A percentile compares a stretch with the other conserved stretches of the same genome.
Conservation (phyloP, 73 alveolate species). For the Tetrahymena malaccensis region DNA sequence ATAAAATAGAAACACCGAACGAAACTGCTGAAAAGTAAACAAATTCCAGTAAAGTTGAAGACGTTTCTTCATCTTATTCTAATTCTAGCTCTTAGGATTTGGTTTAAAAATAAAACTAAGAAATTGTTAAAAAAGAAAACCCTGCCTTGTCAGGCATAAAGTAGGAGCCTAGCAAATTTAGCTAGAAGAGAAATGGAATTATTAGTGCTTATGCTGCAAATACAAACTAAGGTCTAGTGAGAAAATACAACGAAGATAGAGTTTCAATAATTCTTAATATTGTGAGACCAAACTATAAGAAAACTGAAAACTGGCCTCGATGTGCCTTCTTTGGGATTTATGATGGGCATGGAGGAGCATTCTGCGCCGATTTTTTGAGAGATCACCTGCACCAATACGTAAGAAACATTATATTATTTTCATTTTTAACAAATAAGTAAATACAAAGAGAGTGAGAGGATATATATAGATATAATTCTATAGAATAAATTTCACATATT, state of each 20-base stretch:
- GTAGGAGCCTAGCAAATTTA: slow-evolving; percentile 55
- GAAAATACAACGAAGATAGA: slow-evolving; percentile 90
- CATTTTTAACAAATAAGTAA: too few relatives aligned
- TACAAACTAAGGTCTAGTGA: slow-evolving; percentile 82
- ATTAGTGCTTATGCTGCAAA: slow-evolving; percentile 89
- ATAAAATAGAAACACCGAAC: not conserved
- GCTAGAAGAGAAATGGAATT: slow-evolving; percentile 68
- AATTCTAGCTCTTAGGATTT: not conserved
- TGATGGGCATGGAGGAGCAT: slow-evolving; percentile 99
- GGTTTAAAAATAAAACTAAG: not conserved
- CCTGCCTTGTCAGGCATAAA: not conserved
- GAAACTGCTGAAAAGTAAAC: not conserved
- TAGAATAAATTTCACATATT: too few relatives aligned
- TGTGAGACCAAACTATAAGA: slow-evolving; percentile 57
- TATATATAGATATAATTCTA: too few relatives aligned
- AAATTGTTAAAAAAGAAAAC: not conserved
- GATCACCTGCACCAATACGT: slow-evolving; percentile 79
- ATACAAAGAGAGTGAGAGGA: too few relatives aligned
- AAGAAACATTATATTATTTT: not conserved
- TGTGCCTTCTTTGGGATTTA: slow-evolving; percentile 92
- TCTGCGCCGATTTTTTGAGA: slow-evolving; percentile 94
- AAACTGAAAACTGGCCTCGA: slow-evolving; percentile 85
- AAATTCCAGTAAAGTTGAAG: not conserved
- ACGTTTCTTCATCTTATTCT: not conserved
- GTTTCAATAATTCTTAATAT: slow-evolving; percentile 82